Conservation (phyloP, 2,329 filamentous ascomycete species). For the Sclerotinia borealis region DNA sequence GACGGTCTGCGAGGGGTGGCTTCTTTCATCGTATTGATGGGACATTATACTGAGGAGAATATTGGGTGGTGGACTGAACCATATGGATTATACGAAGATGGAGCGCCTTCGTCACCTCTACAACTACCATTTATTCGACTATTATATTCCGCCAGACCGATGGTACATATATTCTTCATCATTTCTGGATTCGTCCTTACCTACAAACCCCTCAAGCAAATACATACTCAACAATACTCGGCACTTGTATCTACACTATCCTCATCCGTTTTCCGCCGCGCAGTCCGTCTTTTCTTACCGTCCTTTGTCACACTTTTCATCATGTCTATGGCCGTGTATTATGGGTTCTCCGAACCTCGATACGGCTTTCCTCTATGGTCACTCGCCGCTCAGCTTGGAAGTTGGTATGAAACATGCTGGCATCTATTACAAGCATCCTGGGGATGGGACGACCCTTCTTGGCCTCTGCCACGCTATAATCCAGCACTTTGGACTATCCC, state of each 20-base stretch:
- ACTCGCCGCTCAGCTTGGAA: constrained; percentile 36
- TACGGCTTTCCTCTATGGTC: constrained; percentile 35
- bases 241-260: constrained; percentile 37
- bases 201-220: constrained; percentile 39
- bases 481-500: constrained; percentile 32
- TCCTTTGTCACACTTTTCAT: constrained; percentile 39
- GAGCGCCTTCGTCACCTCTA: constrained; percentile 35
- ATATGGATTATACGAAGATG: constrained; percentile 30
- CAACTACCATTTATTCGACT: constrained; percentile 42
- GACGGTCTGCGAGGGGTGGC: constrained; percentile 46
- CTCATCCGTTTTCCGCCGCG: constrained; percentile 43
- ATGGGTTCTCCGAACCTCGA: constrained; percentile 41
- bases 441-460: constrained; percentile 19
- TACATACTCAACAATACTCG: constrained; percentile 36
- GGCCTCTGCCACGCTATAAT: constrained; percentile 24
- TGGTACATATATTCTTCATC: constrained; percentile 48
- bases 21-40: constrained; percentile 43
- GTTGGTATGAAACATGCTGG: constrained; percentile 38
- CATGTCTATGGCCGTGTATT: constrained; percentile 41
- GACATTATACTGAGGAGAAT: constrained; percentile 40
- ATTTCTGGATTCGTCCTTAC: constrained; percentile 45
- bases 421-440: constrained; percentile 25
- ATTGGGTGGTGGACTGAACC: constrained; percentile 34
- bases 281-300: constrained; percentile 42
- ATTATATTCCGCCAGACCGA: constrained; percentile 40